Evolutionary conservation across 2,329 filamentous ascomycete genomes (phyloP).

Genomic region (Alternaria novae-zelandiae): DNA sequence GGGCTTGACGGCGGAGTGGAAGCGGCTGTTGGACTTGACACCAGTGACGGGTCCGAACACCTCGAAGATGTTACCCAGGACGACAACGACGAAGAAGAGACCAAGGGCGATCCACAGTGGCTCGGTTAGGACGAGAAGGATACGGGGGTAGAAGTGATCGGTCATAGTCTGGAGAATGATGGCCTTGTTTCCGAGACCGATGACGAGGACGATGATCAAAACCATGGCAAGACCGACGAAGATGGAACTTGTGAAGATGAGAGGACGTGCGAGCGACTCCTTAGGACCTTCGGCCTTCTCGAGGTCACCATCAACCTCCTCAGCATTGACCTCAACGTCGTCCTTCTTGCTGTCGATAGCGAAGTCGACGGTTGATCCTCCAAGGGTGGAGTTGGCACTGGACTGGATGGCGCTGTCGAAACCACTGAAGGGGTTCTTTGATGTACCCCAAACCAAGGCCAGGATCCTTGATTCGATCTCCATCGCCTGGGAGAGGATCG

Average conservation of each 20-base stretch:
- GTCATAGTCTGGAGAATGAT: slow-evolving; percentile 61
- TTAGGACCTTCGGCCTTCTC: slow-evolving; percentile 38
- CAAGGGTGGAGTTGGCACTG: slow-evolving; percentile 31
- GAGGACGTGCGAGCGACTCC: slow-evolving; percentile 53
- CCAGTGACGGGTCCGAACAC: slow-evolving; percentile 80
- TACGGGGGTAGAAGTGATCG: slow-evolving; percentile 60
- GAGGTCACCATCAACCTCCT: slow-evolving; percentile 29
- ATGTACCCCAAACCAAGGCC: slow-evolving; percentile 67
- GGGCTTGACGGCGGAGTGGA: slow-evolving; percentile 69
- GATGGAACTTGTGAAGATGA: slow-evolving; percentile 62
- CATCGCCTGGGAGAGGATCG: slow-evolving; percentile 72
- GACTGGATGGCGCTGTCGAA: slow-evolving; percentile 44
- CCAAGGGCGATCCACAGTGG: slow-evolving; percentile 61
- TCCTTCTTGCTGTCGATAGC: slow-evolving; percentile 12
- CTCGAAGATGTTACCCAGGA: slow-evolving; percentile 37
- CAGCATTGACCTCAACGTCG: slow-evolving; percentile 16
- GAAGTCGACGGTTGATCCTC: slow-evolving; percentile 29
- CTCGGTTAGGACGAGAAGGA: slow-evolving; percentile 58
- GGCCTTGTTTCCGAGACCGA: slow-evolving; percentile 62
- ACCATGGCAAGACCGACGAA: slow-evolving; percentile 61
- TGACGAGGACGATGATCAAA: slow-evolving; percentile 57
- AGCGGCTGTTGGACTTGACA: slow-evolving; percentile 76
- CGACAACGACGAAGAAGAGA: slow-evolving; percentile 43
- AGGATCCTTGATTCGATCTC: slow-evolving; percentile 77
- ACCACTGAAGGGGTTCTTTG: slow-evolving; percentile 53